Evolutionary conservation across 129 eudicot genomes (phyloP), one percentile per base, ranked within the genome.

Genomic region (Arctium minus): DNA sequence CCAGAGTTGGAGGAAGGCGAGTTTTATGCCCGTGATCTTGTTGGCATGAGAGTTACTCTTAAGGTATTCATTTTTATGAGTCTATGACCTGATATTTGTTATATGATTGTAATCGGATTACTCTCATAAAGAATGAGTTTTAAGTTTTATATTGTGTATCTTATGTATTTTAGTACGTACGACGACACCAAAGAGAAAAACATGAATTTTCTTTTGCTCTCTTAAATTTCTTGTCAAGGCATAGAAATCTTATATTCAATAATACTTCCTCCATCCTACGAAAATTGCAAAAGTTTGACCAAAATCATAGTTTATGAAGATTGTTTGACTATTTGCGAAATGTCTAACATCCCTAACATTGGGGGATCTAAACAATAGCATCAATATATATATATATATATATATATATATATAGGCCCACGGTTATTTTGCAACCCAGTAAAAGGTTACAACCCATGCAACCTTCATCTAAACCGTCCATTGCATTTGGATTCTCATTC

Each of bases 1-100:
- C 99, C 99, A 62, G 90, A 81, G 74, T 79, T 96, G 85, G 98
- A 96, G 84, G 99, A 96, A 80, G 99, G 90, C 42, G 98, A 96
- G 83, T 96, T 93, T 85, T 96, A 96, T 72, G 87, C 97, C 65
- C 92, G 86, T 86, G 99, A 96, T 88, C 99, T 96, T 81, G 85
- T 93, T 86, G 99, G 98, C 86, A 90, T 93, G 96, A 83, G 78
- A 80, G 95, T 96, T 85, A 85, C 86, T 82, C 98, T 89, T 73
- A 89, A 96, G 99, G 99, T 96, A 85, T 78, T 86, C 80, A 11
- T 35, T 86, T 46, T 53, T 31, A 75, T 30, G 32, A 46, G 46
- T 38, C 60, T 39, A 60, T 70, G 32, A 15, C 17, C 33, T 78
- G 56, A 76, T 76, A 12, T 82, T 40, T 33, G 68, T 38, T 83